These are phyloP conservation scores for Juglanconis sp. DNA, from an alignment of 2,329 filamentous ascomycete genomes.

Conservation along the genomic window DNA sequence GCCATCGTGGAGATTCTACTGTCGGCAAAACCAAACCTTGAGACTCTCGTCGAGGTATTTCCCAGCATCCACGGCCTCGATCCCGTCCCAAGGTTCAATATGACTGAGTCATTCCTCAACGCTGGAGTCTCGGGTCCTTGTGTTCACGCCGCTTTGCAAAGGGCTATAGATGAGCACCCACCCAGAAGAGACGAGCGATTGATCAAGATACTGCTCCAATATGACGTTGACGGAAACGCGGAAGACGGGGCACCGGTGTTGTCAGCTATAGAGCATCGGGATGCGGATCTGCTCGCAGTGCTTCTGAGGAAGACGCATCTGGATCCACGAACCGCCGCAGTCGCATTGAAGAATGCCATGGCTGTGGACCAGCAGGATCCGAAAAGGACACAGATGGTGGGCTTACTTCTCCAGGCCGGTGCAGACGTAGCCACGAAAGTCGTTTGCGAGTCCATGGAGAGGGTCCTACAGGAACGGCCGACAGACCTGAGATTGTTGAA, in stretches of 20 bases:
- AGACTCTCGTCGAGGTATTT: constrained; percentile 48
- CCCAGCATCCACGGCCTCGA: constrained; percentile 44
- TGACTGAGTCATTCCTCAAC: constrained; percentile 48
- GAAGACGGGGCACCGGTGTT: constrained; percentile 48
- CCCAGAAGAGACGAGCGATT: constrained; percentile 47
- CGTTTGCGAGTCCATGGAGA: constrained; percentile 40
- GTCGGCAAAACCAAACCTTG: constrained; percentile 40
- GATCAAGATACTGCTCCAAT: constrained; percentile 48
- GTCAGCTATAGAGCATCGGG: constrained; percentile 45
- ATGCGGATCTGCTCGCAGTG: constrained; percentile 42
- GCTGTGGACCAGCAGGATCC: constrained; percentile 36
- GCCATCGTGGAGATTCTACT: constrained; percentile 46
- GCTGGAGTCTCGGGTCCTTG: constrained; percentile 44
- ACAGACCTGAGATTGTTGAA: constrained; percentile 49
- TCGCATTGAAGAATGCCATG: constrained; percentile 48
- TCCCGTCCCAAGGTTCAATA: constrained; percentile 40
- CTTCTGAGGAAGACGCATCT: constrained; percentile 45
- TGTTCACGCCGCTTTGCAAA: constrained; percentile 49
- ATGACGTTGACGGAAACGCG: constrained; percentile 53
- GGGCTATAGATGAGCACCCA: constrained; percentile 47
- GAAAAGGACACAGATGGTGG: constrained; percentile 44
- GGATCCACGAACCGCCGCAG: constrained; percentile 40
- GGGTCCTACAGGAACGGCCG: constrained; percentile 40
- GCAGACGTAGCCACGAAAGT: constrained; percentile 35
- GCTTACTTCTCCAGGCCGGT: constrained; percentile 43